Conservation (phyloP, 768 basidiomycete genomes). For the Suillus luteus region DNA sequence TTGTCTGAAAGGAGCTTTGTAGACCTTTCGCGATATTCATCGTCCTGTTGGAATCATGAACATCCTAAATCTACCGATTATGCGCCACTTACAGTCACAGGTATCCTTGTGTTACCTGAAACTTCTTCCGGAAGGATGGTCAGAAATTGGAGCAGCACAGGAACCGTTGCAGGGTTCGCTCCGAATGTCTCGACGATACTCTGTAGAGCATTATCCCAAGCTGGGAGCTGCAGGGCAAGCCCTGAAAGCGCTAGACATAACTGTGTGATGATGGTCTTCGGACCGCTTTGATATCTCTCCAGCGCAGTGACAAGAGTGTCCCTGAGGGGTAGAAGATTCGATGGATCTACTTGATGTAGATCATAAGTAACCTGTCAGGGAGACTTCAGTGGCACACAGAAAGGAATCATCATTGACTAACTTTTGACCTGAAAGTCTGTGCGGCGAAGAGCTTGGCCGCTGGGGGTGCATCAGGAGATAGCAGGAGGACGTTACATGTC, state of each 20-base stretch:
- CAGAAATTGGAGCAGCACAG: constrained; percentile 84
- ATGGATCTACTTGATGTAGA: constrained; percentile 79
- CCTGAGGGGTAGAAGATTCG: constrained; percentile 75
- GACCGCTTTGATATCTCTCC: constrained; percentile 70
- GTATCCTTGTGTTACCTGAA: constrained; percentile 80
- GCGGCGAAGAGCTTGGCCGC: constrained; percentile 93
- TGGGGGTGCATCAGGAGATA: constrained; percentile 71
- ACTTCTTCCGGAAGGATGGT: constrained; percentile 91
- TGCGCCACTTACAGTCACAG: constrained; percentile 71
- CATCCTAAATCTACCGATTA: not conserved
- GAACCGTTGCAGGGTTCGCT: constrained; percentile 79
- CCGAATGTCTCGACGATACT: constrained; percentile 86
- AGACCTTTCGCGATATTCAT: constrained; percentile 69
- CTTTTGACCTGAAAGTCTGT: constrained; percentile 95
- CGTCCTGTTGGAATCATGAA: constrained; percentile 52
- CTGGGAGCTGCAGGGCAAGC: constrained; percentile 84
- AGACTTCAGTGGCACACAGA: constrained; percentile 29
- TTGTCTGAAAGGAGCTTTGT: constrained; percentile 65
- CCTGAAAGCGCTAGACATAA: constrained; percentile 89
- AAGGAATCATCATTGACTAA: constrained; percentile 37
- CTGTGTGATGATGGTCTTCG: constrained; percentile 83
- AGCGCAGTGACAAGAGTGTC: constrained; percentile 86
- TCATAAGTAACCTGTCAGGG: constrained; percentile 86
- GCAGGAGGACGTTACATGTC: constrained; percentile 89
- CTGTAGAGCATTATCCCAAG: constrained; percentile 82